phyloP scores from a whole-genome alignment of 192 early-diverging fungal species.

The Coemansia sp. region DNA sequence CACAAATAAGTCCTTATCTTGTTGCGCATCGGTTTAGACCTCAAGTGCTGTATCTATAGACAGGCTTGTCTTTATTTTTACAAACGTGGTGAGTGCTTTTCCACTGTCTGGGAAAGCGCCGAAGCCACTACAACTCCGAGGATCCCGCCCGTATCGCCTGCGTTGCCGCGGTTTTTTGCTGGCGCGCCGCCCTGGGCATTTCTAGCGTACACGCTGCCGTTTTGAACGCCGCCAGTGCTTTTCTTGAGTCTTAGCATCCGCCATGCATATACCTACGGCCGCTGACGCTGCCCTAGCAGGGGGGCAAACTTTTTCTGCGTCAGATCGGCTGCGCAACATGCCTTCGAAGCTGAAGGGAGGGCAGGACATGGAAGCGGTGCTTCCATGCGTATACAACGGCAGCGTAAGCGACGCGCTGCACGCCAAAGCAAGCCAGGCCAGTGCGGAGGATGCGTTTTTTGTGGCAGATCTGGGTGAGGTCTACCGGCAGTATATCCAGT shows the following conservation, averaged over 20 bases:
- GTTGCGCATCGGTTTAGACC: too few species aligned
- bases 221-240: background rate
- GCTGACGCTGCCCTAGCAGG: constrained; percentile 1
- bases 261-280: constrained; percentile 17
- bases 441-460: constrained; percentile 89
- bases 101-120: constrained; percentile 24
- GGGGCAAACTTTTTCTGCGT: constrained; percentile 2
- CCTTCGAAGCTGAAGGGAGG: constrained; percentile 24
- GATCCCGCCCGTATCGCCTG: constrained; percentile 22
- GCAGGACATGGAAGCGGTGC: background rate
- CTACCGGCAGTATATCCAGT: constrained; percentile 81
- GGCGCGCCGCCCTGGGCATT: constrained; percentile 44
- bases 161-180: constrained; percentile 30
- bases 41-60: background rate
- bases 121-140: constrained; percentile 11
- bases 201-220: constrained; percentile 13
- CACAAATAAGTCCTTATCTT: background rate
- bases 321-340: constrained; percentile 16
- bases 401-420: constrained; percentile 34
- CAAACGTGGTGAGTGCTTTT: constrained; percentile 22
- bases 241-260: background rate
- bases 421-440: constrained; percentile 47
- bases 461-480: constrained; percentile 94
- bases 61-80: background rate
- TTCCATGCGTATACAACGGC: constrained; percentile 16